Percentiles rank a stretch among this genome's conserved stretches.
These are phyloP conservation scores for Trichoderma parareesei DNA, from an alignment of 495 filamentous ascomycete species.

Conservation along the genomic window DNA sequence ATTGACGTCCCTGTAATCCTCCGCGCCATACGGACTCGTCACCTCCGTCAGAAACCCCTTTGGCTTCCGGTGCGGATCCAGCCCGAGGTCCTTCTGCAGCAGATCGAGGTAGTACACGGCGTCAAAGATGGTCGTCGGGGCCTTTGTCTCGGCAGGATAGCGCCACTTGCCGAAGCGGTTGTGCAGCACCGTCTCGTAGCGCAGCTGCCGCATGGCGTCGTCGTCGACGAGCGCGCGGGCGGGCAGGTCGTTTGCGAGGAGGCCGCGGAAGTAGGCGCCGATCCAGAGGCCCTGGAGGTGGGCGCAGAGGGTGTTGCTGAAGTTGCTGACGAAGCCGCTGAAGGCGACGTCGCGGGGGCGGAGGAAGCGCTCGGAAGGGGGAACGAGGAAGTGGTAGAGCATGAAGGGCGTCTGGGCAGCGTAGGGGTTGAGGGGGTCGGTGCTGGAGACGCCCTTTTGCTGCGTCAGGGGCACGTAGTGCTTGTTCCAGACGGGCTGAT, in stretches of 20 bases:
- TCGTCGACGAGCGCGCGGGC: conserved; percentile 12
- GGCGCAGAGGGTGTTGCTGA: conserved; percentile 34
- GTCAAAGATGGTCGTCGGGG: conserved; percentile 71
- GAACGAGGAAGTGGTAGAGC: conserved; percentile 64
- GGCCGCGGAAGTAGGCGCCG: conserved; percentile 43
- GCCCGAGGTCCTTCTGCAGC: conserved; percentile 58
- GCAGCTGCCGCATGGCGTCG: conserved; percentile 26
- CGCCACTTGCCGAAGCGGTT: conserved; percentile 63
- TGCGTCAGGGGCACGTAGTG: conserved; percentile 36
- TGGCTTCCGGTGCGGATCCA: conserved; percentile 33
- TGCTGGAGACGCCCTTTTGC: conserved; percentile 21
- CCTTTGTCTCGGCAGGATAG: conserved; percentile 57
- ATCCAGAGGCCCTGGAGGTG: conserved; percentile 70
- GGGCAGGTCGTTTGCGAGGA: background rate
- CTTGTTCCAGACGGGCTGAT: conserved; percentile 36
- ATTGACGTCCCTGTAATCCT: conserved; percentile 54
- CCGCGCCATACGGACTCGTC: conserved; percentile 47
- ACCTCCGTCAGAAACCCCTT: conserved; percentile 39
- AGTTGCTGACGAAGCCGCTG: conserved; percentile 20
- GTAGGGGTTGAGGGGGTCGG: conserved; percentile 27
- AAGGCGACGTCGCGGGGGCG: conserved; percentile 46
- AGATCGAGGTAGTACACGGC: conserved; percentile 70
- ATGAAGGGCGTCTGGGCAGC: conserved; percentile 33
- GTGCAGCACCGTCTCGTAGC: conserved; percentile 52
- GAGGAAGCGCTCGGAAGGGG: conserved; percentile 43